Evolutionary conservation across 1,284 basidiomycete species (phyloP), one percentile per base, ranked within the genome.

Genomic region (Ustilago esculenta): DNA sequence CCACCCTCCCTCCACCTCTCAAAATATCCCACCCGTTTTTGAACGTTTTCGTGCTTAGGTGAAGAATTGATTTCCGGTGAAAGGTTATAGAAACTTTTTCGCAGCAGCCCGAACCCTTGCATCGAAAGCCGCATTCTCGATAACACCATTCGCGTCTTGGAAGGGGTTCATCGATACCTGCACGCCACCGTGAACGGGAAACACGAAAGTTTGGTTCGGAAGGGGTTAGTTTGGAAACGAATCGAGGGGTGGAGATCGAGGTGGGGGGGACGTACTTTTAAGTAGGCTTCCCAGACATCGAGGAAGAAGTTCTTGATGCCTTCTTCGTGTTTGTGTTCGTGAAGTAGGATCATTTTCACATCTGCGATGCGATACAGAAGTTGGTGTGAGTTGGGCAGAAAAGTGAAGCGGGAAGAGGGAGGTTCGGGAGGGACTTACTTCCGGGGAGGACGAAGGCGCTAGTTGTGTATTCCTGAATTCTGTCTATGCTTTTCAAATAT

Each of bases 321-420:
- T 14, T 81, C 79, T 57, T 81, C 79, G 44, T 78, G 75, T 50
- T 72, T 78, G 60, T 80, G 78, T 43, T 81, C 78, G 55, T 81
- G 79, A 3, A 81, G 71, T 5, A 81, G 64, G 20, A 80, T 55
- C 46, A 81, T 73, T 45, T 80, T 81, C 30, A 78, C 51, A 47
- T 78, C 77, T 79, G 52, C 27, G 12, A 3, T 8, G 46, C 33
- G 30, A n/a, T n/a, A n/a, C n/a, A n/a, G n/a, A n/a, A n/a, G n/a
- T n/a, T n/a, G n/a, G n/a, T n/a, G n/a, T n/a, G n/a, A n/a, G n/a
- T n/a, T n/a, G n/a, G n/a, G n/a, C n/a, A n/a, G n/a, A 21, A 11
- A n/a, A 10, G 33, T n/a, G 33, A 17, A 23, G 15, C 8, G 27
- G 14, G 27, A 24, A 17, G 25, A 30, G 25, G 14, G 25, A 15